A percentile compares a stretch with the other conserved stretches of the same genome.
These are phyloP conservation scores for Diddensiella transvaalensis DNA, from an alignment of 805 yeast species.

Conservation along the genomic window DNA sequence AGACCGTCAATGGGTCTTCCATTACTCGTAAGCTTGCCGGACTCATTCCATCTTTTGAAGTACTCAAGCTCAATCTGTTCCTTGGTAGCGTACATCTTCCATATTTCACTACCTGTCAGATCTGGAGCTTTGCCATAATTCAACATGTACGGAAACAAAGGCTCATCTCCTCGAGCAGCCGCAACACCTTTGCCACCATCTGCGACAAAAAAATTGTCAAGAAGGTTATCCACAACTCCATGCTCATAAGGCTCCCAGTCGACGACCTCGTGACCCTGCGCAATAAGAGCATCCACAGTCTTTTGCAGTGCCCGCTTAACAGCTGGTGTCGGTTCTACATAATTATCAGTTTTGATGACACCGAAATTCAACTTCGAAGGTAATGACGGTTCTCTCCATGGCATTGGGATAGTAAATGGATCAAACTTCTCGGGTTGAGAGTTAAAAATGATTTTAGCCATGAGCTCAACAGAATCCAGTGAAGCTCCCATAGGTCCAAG, in stretches of 20 bases:
- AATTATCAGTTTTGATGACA: slow-evolving; percentile 35
- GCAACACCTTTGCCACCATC: slow-evolving; percentile 5
- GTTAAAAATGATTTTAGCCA: slow-evolving; percentile 39
- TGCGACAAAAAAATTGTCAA: slow-evolving; percentile 2
- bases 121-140: slow-evolving; percentile 37
- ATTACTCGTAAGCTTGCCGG: slow-evolving; percentile 34
- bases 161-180: slow-evolving; percentile 9
- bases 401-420: slow-evolving; percentile 27
- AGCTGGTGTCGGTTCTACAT: slow-evolving; percentile 49
- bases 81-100: slow-evolving; percentile 39
- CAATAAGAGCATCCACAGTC: slow-evolving; percentile 25
- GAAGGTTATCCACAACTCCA: background rate
- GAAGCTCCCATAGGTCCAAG: slow-evolving; percentile 46
- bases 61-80: slow-evolving; percentile 35
- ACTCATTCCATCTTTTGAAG: slow-evolving; percentile 42
- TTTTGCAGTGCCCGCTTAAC: slow-evolving; percentile 43
- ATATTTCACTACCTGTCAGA: slow-evolving; percentile 38
- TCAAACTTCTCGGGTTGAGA: slow-evolving; percentile 38
- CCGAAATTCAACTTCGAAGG: slow-evolving; percentile 14
- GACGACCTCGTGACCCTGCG: slow-evolving; percentile 25
- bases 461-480: slow-evolving; percentile 47
- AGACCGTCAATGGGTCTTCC: slow-evolving; percentile 48
- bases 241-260: slow-evolving; percentile 19
- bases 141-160: slow-evolving; percentile 40
- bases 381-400: slow-evolving; percentile 10